A percentile compares a stretch with the other conserved stretches of the same genome.
phyloP scores from a whole-genome alignment of 2,329 filamentous ascomycete genomes.

The Fusarium sp. region DNA sequence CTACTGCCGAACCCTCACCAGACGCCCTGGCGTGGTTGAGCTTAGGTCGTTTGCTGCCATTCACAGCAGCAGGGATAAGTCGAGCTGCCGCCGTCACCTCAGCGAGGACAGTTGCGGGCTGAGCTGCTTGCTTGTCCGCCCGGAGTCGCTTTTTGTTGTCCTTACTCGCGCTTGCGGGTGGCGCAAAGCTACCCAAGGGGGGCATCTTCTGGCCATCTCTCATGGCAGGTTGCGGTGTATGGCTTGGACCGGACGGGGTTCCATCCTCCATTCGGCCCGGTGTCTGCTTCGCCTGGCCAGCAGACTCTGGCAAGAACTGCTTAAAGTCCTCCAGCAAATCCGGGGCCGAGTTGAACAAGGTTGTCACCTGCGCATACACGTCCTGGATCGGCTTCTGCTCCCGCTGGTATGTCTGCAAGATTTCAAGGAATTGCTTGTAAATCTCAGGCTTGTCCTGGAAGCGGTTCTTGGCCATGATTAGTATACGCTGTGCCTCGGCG shows the following conservation, averaged over 20 bases:
- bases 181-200: constrained; percentile 93
- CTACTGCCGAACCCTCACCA: constrained; percentile 69
- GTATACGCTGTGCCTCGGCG: constrained; percentile 18
- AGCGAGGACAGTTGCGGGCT: constrained; percentile 54
- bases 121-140: constrained; percentile 61
- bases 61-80: constrained; percentile 46
- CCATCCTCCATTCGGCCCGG: constrained; percentile 66
- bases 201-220: constrained; percentile 80
- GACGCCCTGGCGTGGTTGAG: constrained; percentile 71
- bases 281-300: constrained; percentile 60
- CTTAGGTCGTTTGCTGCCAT: constrained; percentile 72
- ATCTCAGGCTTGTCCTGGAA: constrained; percentile 97
- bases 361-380: constrained; percentile 96
- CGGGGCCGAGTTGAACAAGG: constrained; percentile 88
- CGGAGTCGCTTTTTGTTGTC: constrained; percentile 88
- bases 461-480: constrained; percentile 72
- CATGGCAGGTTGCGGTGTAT: constrained; percentile 63
- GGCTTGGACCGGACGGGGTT: constrained; percentile 54
- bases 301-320: constrained; percentile 93
- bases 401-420: constrained; percentile 95
- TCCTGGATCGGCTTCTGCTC: constrained; percentile 99
- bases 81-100: constrained; percentile 53
- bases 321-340: constrained; percentile 98
- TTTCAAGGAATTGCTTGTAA: constrained; percentile 98
- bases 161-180: constrained; percentile 79